Conservation (phyloP, 1,284 basidiomycete species). For the Hypsizygus ulmarius region DNA sequence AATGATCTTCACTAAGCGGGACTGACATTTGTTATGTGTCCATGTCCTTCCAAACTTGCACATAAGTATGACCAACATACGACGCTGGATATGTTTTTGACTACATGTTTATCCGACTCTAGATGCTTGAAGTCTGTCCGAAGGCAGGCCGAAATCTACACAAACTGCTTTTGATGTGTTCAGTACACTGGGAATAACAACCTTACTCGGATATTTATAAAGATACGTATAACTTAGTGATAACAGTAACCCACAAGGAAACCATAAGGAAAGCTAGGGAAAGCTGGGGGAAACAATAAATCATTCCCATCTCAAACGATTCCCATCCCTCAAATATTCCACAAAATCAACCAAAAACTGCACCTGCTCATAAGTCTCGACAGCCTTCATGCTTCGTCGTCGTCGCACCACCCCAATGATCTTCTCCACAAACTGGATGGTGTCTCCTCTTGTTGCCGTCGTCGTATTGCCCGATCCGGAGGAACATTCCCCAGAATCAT, state of each 20-base stretch:
- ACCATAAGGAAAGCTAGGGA: neutral
- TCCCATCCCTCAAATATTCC: conserved; percentile 51
- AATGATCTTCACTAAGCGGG: too few species aligned
- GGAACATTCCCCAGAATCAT: neutral
- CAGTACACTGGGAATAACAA: too few species aligned
- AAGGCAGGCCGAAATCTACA: too few species aligned
- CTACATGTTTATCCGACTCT: too few species aligned
- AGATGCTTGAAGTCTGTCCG: too few species aligned
- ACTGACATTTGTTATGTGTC: too few species aligned
- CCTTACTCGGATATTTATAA: too few species aligned
- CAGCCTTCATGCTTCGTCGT: conserved; percentile 79
- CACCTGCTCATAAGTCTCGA: conserved; percentile 92
- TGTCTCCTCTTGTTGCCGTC: conserved; percentile 31
- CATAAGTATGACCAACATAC: too few species aligned
- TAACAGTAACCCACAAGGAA: conserved; percentile 6
- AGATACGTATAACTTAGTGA: conserved; percentile 13
- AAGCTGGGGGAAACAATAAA: neutral
- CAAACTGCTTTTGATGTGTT: too few species aligned
- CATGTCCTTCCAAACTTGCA: too few species aligned
- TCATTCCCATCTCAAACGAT: neutral
- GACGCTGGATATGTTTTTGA: too few species aligned
- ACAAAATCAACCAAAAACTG: conserved; percentile 82
- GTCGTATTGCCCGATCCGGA: conserved; percentile 4
- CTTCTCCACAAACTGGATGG: conserved; percentile 68
- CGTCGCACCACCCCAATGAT: conserved; percentile 73